These are phyloP conservation scores for Apiotrichum gamsii DNA, from an alignment of 1,284 basidiomycete genomes.

Conservation along the genomic window DNA sequence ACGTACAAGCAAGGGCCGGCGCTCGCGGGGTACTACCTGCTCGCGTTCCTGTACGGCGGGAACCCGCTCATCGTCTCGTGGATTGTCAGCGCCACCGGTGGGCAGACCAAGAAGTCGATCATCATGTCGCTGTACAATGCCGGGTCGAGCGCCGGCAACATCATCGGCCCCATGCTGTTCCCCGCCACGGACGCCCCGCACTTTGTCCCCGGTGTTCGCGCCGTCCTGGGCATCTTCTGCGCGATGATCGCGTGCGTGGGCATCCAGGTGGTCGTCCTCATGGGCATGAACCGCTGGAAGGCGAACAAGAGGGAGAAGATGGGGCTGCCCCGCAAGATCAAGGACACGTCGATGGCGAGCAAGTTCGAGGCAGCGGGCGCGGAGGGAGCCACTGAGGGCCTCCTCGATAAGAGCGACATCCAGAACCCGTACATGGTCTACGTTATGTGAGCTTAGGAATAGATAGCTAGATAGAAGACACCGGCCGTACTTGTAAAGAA, in stretches of 20 bases:
- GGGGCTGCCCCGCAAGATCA: constrained; percentile 40
- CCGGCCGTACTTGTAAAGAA: too few relatives aligned
- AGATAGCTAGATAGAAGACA: too few relatives aligned
- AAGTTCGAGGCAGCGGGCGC: too few relatives aligned
- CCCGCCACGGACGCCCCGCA: constrained; percentile 28
- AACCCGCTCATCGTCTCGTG: constrained; percentile 47
- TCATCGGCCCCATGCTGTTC: constrained; percentile 41
- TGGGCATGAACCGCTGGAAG: constrained; percentile 38
- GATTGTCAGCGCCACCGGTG: constrained; percentile 47
- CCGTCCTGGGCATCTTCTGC: constrained; percentile 39
- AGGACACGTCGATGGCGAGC: constrained; percentile 39
- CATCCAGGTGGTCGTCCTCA: constrained; percentile 31
- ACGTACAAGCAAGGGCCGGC: constrained; percentile 24
- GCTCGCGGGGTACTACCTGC: constrained; percentile 47
- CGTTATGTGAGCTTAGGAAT: too few relatives aligned
- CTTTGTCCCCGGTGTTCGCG: constrained; percentile 40
- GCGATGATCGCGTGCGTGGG: constrained; percentile 24
- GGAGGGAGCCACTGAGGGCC: too few relatives aligned
- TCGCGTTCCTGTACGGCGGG: constrained; percentile 45
- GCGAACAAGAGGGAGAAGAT: constrained; percentile 38
- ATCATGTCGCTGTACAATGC: constrained; percentile 30
- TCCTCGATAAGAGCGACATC: too few relatives aligned
- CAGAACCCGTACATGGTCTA: too few relatives aligned
- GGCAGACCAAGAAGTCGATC: constrained; percentile 47
- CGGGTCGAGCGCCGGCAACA: constrained; percentile 27